Base-by-base conservation (phyloP, 78 protist species). In the Dictyostelium intermedium region DNA sequence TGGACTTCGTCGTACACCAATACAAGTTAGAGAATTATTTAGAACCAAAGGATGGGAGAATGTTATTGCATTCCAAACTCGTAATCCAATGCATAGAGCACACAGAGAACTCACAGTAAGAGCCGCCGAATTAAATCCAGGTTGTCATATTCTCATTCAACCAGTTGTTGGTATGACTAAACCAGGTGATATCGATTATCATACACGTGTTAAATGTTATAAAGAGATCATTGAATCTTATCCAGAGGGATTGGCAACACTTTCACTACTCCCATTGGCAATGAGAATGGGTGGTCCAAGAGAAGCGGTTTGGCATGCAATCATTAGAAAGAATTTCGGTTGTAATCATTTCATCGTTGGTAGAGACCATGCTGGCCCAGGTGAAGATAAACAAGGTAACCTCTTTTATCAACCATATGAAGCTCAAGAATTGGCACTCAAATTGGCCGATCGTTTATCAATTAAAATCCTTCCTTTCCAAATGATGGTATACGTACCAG, bases 51-150 rank as follows among this genome's bases (percentile, higher is more conserved):
- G 86, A n/a, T 92, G 94, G 92, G 43, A 7, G 32, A 95, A 93
- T 72, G 85, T 98, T 32, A 98, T 96, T 53, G 98, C 99, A 10
- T 96, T 98, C 96, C 98, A 98, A 96, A 92, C 97, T 77, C 97
- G 99, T 70, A 98, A 98, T 94, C 99, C 99, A 47, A 96, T 98
- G 79, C 99, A 98, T 93, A 83, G 98, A 43, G 98, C 99, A 3
- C 99, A 35, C 92, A 82, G 79, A 91, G 92, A 63, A 91, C 93
- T 92, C 0, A 92, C 97, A 8, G 91, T 94, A 18, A 85, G 95
- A 34, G 96, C 96, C 18, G 95, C 81, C 6, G 96, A 91, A 43
- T 39, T 73, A 47, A 45, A 87, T 56, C 93, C 83, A 80, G 98
- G 82, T 77, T 93, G 93, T 23, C 45, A 93, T 16, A 1, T 98